These are phyloP conservation scores for Fonsecaea multimorphosa DNA, from an alignment of 2,329 filamentous ascomycete genomes.

Conservation along the genomic window DNA sequence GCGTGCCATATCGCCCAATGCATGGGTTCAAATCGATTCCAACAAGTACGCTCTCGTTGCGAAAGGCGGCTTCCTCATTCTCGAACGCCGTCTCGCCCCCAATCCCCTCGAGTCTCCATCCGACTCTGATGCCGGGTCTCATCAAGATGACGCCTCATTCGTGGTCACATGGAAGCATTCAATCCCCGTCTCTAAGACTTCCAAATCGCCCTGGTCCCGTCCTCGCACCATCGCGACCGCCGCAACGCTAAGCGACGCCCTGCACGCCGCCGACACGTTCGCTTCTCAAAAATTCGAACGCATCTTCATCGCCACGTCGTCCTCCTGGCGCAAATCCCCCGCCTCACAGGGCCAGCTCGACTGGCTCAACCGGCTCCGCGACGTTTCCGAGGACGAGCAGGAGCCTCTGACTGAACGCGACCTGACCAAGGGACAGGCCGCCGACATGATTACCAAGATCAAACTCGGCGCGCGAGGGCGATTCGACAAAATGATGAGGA, in stretches of 20 bases:
- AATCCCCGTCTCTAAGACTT: conserved; percentile 34
- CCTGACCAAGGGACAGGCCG: conserved; percentile 78
- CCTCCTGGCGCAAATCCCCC: conserved; percentile 71
- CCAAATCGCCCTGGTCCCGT: conserved; percentile 65
- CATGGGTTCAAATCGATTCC: conserved; percentile 82
- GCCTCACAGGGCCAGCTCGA: conserved; percentile 62
- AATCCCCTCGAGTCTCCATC: background rate
- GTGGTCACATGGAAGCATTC: conserved; percentile 37
- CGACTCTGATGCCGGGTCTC: background rate
- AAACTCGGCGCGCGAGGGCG: conserved; percentile 78
- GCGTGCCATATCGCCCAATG: conserved; percentile 71
- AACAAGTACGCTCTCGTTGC: conserved; percentile 74
- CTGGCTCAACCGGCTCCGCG: conserved; percentile 51
- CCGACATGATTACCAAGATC: conserved; percentile 91
- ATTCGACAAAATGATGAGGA: conserved; percentile 61
- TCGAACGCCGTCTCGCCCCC: conserved; percentile 46
- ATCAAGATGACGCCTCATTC: conserved; percentile 14
- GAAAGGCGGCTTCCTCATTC: conserved; percentile 65
- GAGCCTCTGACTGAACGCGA: conserved; percentile 57
- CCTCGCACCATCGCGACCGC: conserved; percentile 72
- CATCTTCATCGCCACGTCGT: conserved; percentile 68
- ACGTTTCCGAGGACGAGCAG: conserved; percentile 45
- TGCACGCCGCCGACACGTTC: conserved; percentile 85
- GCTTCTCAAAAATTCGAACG: conserved; percentile 70
- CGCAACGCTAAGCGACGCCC: conserved; percentile 72